phyloP scores from a whole-genome alignment of 2,329 filamentous ascomycete genomes.

The Xylariales sp. region DNA sequence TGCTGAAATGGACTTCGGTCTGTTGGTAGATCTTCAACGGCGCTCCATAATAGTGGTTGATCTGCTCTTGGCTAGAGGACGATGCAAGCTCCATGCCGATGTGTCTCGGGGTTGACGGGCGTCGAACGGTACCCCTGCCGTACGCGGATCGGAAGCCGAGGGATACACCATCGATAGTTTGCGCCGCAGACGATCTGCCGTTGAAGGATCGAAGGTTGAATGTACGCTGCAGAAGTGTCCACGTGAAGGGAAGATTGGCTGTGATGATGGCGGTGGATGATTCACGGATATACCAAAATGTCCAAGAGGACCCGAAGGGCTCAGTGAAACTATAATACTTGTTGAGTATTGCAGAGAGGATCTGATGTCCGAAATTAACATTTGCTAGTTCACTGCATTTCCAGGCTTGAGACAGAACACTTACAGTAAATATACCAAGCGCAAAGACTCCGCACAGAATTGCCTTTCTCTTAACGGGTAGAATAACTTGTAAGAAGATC shows the following conservation, averaged over 20 bases:
- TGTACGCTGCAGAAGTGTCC: conserved; percentile 18
- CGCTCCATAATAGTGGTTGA: conserved; percentile 4
- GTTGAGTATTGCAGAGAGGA: conserved; percentile 47
- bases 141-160: conserved; percentile 4
- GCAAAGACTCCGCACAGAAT: conserved; percentile 44
- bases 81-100: conserved; percentile 3
- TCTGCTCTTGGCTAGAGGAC: conserved; percentile 3
- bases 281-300: conserved; percentile 42
- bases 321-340: conserved; percentile 38
- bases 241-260: conserved; percentile 38
- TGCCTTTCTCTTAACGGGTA: conserved; percentile 47
- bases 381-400: no score
- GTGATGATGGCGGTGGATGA: conserved; percentile 41
- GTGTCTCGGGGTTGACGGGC: background rate
- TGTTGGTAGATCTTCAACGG: conserved; percentile 8
- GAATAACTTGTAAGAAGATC: conserved; percentile 42
- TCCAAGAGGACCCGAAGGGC: conserved; percentile 34
- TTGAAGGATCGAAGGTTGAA: conserved; percentile 6
- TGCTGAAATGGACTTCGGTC: no score
- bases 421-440: conserved; percentile 42
- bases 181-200: conserved; percentile 3
- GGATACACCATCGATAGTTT: conserved; percentile 1
- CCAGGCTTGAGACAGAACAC: no score
- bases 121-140: conserved; percentile 1
- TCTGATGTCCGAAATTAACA: no score